A percentile compares a stretch with the other conserved stretches of the same genome.
These are phyloP conservation scores for Ophioceras dolichostomum DNA, from an alignment of 2,329 filamentous ascomycete genomes.

Conservation along the genomic window DNA sequence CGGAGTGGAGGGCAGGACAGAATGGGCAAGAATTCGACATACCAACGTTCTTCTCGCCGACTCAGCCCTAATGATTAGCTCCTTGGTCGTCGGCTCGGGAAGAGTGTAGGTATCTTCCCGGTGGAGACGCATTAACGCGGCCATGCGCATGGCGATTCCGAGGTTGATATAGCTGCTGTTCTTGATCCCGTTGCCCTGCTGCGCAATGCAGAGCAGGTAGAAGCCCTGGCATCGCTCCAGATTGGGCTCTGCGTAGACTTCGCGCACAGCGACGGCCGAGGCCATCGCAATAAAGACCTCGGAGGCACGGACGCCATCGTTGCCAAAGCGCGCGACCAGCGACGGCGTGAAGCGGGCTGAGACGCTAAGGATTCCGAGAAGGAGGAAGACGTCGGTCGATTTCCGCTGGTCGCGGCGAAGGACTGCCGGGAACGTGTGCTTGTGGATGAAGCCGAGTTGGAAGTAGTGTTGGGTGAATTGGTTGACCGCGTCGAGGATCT, in stretches of 20 bases:
- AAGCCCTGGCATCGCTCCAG: conserved; percentile 46
- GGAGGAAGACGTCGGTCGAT: conserved; percentile 41
- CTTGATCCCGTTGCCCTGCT: conserved; percentile 41
- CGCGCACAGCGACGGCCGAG: conserved; percentile 30
- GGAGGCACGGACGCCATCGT: conserved; percentile 35
- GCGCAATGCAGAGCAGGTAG: conserved; percentile 44
- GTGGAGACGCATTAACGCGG: conserved; percentile 40
- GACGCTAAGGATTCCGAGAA: conserved; percentile 42
- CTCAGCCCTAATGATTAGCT: conserved; percentile 35
- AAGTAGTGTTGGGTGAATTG: conserved; percentile 44
- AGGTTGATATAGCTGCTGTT: conserved; percentile 45
- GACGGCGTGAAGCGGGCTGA: conserved; percentile 41
- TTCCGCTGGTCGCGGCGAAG: conserved; percentile 31
- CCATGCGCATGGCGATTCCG: conserved; percentile 43
- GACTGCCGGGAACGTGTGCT: conserved; percentile 33
- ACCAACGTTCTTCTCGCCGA: conserved; percentile 45
- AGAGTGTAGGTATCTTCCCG: conserved; percentile 40
- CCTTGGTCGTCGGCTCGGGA: conserved; percentile 23
- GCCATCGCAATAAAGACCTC: conserved; percentile 41
- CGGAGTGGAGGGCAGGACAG: not conserved
- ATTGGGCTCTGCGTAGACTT: conserved; percentile 39
- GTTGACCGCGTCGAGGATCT: conserved; percentile 38
- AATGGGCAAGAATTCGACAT: conserved; percentile 12
- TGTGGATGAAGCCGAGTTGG: conserved; percentile 46
- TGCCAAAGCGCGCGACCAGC: conserved; percentile 32